Percentiles rank a stretch among this genome's conserved stretches.
Evolutionary conservation across 805 yeast species (phyloP).

Genomic region (Sugiyamaella boreocaroliniensis): DNA sequence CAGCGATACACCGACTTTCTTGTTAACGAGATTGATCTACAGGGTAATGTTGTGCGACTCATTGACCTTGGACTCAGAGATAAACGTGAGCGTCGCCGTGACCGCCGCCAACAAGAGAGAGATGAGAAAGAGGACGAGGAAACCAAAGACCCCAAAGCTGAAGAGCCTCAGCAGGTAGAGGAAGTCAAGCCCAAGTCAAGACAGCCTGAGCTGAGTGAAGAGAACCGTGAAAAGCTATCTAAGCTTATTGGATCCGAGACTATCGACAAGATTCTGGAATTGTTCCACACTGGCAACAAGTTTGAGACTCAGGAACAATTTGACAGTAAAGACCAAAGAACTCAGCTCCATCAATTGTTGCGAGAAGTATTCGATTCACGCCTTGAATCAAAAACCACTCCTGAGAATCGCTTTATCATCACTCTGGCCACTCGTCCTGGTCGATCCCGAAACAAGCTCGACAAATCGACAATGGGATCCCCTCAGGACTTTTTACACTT

Average conservation of each 20-base stretch:
- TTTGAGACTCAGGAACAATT: constrained; percentile 53
- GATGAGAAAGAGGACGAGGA: constrained; percentile 6
- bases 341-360: constrained; percentile 68
- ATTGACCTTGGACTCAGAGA: constrained; percentile 60
- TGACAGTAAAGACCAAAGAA: constrained; percentile 65
- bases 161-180: constrained; percentile 6
- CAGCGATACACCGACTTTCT: constrained; percentile 89
- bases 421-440: constrained; percentile 44
- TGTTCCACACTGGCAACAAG: constrained; percentile 48
- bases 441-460: constrained; percentile 29
- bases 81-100: constrained; percentile 18
- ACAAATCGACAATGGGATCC: constrained; percentile 47
- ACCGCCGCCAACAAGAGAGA: constrained; percentile 16
- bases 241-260: constrained; percentile 56
- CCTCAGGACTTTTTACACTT: constrained; percentile 64
- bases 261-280: constrained; percentile 46
- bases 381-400: constrained; percentile 74
- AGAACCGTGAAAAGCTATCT: constrained; percentile 34
- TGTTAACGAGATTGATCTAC: constrained; percentile 75
- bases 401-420: constrained; percentile 56
- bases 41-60: constrained; percentile 69
- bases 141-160: background rate
- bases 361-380: constrained; percentile 67
- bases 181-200: constrained; percentile 18
- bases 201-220: constrained; percentile 14